phyloP scores from a whole-genome alignment of 2,329 filamentous ascomycete species.

The Aureobasidium sp. region DNA sequence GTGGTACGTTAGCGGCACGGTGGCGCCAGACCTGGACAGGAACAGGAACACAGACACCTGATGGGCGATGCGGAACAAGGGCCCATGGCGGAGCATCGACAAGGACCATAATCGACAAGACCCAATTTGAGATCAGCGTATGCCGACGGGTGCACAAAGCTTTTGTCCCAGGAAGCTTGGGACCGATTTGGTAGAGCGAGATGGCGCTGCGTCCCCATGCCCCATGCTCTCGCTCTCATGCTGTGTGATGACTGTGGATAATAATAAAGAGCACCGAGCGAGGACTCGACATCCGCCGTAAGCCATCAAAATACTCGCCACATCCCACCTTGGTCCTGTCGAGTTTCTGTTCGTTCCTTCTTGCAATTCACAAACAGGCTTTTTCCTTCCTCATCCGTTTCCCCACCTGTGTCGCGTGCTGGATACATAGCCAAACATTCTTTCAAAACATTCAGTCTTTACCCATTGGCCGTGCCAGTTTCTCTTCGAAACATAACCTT shows the following conservation, averaged over 20 bases:
- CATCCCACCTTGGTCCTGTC: neutral
- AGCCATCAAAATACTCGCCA: slow-evolving; percentile 1
- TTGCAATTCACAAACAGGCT: neutral
- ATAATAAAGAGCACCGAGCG: slow-evolving; percentile 4
- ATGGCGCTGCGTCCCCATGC: slow-evolving; percentile 6
- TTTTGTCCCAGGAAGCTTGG: neutral
- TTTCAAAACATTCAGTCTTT: slow-evolving; percentile 8
- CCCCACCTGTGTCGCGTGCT: slow-evolving; percentile 4
- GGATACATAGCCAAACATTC: slow-evolving; percentile 11
- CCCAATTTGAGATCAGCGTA: slow-evolving; percentile 9
- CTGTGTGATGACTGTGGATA: slow-evolving; percentile 11
- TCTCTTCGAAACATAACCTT: neutral
- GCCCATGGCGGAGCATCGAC: slow-evolving; percentile 4
- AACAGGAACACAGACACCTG: neutral
- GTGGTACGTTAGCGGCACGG: slow-evolving; percentile 1
- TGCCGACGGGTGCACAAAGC: slow-evolving; percentile 5
- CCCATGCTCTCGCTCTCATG: slow-evolving; percentile 6
- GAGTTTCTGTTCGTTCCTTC: neutral
- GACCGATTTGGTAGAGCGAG: slow-evolving; percentile 9
- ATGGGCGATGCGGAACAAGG: slow-evolving; percentile 6
- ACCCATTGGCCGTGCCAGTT: slow-evolving; percentile 6
- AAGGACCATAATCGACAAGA: neutral
- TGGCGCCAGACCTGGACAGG: slow-evolving; percentile 7
- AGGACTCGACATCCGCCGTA: neutral
- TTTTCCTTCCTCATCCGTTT: neutral